Base-by-base conservation (phyloP, 345 rosid genomes). In the Ceriops tagal region DNA sequence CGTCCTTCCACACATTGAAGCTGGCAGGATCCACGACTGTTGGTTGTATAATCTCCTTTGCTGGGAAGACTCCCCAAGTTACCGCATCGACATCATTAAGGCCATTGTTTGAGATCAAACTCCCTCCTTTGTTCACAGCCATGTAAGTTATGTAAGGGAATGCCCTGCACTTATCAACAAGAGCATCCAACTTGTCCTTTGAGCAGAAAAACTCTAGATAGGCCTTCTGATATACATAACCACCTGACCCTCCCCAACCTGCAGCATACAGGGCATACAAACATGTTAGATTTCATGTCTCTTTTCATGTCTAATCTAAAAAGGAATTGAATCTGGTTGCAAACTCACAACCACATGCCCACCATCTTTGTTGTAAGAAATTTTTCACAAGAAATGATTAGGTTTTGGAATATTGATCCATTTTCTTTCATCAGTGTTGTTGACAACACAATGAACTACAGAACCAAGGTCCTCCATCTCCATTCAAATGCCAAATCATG, bases 161-260 rank as follows among this genome's bases (percentile, higher is more conserved):
- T 27, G 82, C 70, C 80, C 88, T 87, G 90, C 91, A 78, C 75
- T 87, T 90, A 39, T 85, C 86, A 57, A 92, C 85, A 56, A 92
- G 77, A 28, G 81, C 69, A 64, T 81, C 79, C 71, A 95, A 30
- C 80, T 89, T 92, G 51, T 85, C 91, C 74, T 57, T 81, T 22
- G 98, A 85, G 82, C 99, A 95, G 89, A 95, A 95, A 71, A 95
- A 90, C 83, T 95, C 99, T 67, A 95, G 73, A 65, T 92, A 95
- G 64, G 99, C 93, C 82, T 95, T 95, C 84, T 95, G 99, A 78
- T 92, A 95, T 13, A 95, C 91, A 71, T 90, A 89, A 0, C 98
- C 99, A 26, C 98, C 96, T 60, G 93, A 88, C 8, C 96, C 93
- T 37, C 99, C 99, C 99, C 99, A 95, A 72, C 99, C 99, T 92